These are phyloP conservation scores for Oenanthe javanica DNA, from an alignment of 140 eudicot species.

Conservation along the genomic window DNA sequence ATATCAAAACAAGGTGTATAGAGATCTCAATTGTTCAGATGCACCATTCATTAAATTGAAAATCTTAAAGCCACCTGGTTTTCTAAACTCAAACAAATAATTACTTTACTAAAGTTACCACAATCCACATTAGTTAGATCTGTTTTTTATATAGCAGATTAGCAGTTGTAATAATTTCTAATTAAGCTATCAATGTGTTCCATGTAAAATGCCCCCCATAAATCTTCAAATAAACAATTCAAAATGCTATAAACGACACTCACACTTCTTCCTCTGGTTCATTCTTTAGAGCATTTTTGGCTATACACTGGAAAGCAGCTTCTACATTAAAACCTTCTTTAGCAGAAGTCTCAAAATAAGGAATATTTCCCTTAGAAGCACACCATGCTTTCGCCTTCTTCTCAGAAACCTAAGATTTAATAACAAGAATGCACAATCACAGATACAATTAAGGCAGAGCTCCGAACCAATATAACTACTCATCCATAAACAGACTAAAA, in stretches of 20 bases:
- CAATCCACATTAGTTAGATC: not conserved
- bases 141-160: not conserved
- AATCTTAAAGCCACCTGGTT: not conserved
- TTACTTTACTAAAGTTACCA: not conserved
- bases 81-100: not conserved
- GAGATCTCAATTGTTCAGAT: not conserved
- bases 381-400: conserved; percentile 51
- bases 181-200: not conserved
- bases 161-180: not conserved
- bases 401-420: conserved; percentile 36
- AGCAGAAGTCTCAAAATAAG: conserved; percentile 50
- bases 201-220: not conserved
- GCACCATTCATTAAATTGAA: not conserved
- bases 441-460: not conserved
- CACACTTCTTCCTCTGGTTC: conserved; percentile 44
- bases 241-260: conserved; percentile 20
- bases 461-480: not conserved
- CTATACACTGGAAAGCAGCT: conserved; percentile 42
- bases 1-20: not conserved
- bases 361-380: conserved; percentile 39
- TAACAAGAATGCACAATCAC: not conserved
- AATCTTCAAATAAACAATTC: not conserved
- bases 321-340: conserved; percentile 48
- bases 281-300: conserved; percentile 36
- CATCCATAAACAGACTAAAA: not conserved